Base-by-base conservation (phyloP, 2,329 filamentous ascomycete genomes). In the Fusarium proliferatum region DNA sequence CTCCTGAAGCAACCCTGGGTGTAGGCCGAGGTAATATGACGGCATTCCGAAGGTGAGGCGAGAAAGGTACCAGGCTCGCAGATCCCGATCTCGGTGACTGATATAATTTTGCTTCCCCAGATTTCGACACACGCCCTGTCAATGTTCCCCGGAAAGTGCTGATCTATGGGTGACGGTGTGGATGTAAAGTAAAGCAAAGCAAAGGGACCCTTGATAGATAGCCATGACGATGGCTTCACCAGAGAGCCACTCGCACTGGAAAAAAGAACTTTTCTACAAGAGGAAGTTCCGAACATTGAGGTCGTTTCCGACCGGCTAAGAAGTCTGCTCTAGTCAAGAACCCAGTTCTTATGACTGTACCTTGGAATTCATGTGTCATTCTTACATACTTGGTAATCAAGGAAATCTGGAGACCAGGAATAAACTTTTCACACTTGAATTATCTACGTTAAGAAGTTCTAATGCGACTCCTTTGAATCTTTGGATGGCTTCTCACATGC, bases 1-100 rank as follows among this genome's bases (percentile, higher is more conserved):
- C 33, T n/a, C 42, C 43, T 61, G 64, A 53, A 23, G 61, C 61
- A 67, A 61, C 52, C 30, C 63, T 56, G 48, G 64, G 46, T 34
- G 64, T 69, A 72, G 52, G 64, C 57, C 45, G 64, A 62, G 48
- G 39, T 33, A 48, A 21, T 21, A 65, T 60, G 58, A 65, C 61
- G 55, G 62, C 69, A 72, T 64, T 62, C 58, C 64, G 45, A 28
- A 57, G 49, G 28, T 60, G 69, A 62, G 62, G 46, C 60, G 43
- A 60, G 49, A 42, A 49, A 64, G 55, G 62, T 21, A 59, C 49
- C 57, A 59, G 28, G 21, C 46, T 69, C 45, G 67, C 67, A 61
- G 66, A 71, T 67, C 67, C 51, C 72, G 74, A 76, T 63, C 60
- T 63, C 66, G 69, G 74, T 61, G 33, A 60, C 23, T 56, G 49